Evolutionary conservation across 2,329 filamentous ascomycete genomes (phyloP), one percentile per base, ranked within the genome.

Genomic region (Apiospora rasikravindrae): DNA sequence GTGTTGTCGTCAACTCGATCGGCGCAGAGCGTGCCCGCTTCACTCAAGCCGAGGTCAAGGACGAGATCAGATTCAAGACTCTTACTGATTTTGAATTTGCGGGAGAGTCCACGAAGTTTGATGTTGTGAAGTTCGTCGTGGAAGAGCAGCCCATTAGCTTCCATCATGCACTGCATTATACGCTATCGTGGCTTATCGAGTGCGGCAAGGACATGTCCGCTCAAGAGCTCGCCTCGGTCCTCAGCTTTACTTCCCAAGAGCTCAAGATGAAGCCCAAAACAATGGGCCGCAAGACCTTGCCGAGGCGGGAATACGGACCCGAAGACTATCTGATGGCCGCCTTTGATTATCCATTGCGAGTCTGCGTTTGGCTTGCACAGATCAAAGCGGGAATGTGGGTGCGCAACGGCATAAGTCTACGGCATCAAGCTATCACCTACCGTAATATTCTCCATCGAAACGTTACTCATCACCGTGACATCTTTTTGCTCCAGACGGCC

Each of bases 371-470:
- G 96, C 86, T 99, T 44, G 94, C 96, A 7, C 97, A 99, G 84
- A 98, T 99, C 91, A 98, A 97, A 81, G 95, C 96, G 24, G 94
- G 95, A 69, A 97, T 98, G 91, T 99, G 97, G 96, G 96, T 99
- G 74, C 91, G 96, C 71, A 99, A 99, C 80, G 96, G 96, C 2
- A 94, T 99, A 79, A 98, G 96, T 77, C 88, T 99, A 69, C 91
- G 96, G 51, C 96, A 99, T 81, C 96, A 99, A 82, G 96, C 97
- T 80, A 93, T 93, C 70, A 96, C 95, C 24, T 99, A 99, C 80
- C 92, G 95, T 22, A 95, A 94, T 53, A 94, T 98, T 19, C 90
- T 91, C 14, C 94, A 97, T 78, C 89, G 96, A 75, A 96, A 99
- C 81, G 93, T 98, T 26, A 95, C 94, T 1, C 96, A 98, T 78